Evolutionary conservation across 2,329 filamentous ascomycete genomes (phyloP).

Genomic region (Aspergillus neoniger): DNA sequence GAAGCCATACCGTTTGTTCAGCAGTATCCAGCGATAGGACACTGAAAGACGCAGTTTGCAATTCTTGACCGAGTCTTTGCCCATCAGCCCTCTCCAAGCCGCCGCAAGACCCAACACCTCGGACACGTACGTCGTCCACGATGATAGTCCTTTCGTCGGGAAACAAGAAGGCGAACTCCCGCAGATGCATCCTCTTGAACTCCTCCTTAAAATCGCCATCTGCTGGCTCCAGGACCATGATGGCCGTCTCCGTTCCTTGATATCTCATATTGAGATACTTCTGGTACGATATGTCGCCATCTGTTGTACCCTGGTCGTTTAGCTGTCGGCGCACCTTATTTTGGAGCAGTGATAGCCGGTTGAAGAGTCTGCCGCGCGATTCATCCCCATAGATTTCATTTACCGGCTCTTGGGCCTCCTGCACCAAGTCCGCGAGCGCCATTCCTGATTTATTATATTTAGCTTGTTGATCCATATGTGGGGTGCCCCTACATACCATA

Average conservation of each 20-base stretch:
- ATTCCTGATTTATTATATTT: no score
- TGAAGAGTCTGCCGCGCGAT: slow-evolving; percentile 21
- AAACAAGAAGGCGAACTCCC: slow-evolving; percentile 46
- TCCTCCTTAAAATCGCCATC: slow-evolving; percentile 41
- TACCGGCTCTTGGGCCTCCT: slow-evolving; percentile 40
- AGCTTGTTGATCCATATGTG: no score
- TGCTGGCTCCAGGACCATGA: slow-evolving; percentile 43
- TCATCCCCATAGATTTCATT: slow-evolving; percentile 23
- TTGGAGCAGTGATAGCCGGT: slow-evolving; percentile 34
- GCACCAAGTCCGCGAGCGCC: slow-evolving; percentile 44
- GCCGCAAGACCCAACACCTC: slow-evolving; percentile 29
- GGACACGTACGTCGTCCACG: slow-evolving; percentile 43
- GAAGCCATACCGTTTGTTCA: neutral
- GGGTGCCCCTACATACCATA: slow-evolving; percentile 36
- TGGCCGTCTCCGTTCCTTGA: slow-evolving; percentile 47
- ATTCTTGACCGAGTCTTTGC: slow-evolving; percentile 23
- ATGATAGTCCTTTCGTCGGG: slow-evolving; percentile 35
- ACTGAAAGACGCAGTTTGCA: neutral
- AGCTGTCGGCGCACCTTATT: slow-evolving; percentile 34
- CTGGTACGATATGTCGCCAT: slow-evolving; percentile 34
- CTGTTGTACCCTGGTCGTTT: slow-evolving; percentile 40
- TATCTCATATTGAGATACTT: slow-evolving; percentile 48
- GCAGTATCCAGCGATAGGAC: neutral
- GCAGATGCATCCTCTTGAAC: slow-evolving; percentile 41
- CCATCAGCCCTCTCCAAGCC: slow-evolving; percentile 7